Base-by-base conservation (phyloP, 495 filamentous ascomycete genomes). In the Apiosordaria backusii region DNA sequence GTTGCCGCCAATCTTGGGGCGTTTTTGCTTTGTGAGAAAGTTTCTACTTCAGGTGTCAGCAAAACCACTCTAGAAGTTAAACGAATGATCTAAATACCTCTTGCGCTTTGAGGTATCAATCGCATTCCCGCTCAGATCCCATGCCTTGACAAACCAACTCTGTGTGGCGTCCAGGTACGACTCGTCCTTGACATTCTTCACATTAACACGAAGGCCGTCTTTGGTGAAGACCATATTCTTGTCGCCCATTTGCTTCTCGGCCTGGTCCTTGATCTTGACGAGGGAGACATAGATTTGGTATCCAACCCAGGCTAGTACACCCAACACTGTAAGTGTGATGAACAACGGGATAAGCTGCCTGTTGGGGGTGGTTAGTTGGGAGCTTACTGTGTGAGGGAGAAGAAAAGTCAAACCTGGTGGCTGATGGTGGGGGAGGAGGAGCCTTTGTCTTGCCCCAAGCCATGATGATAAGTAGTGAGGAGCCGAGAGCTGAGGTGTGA, bases 131-230 rank as follows among this genome's bases (percentile, higher is more conserved):
- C 77, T 85, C 66, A 90, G 78, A 72, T 92, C 91, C 90, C 90
- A 93, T 21, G 90, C 89, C 70, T 92, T 92, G 63, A 92, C 89
- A 54, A 92, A 80, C 71, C 88, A 90, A 79, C 87, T 90, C 81
- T 97, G 92, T 23, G 90, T 95, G 71, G 79, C 82, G 78, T 94
- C 92, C 72, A 89, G 86, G 78, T 96, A 93, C 23, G 85, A 84
- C 84, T 97, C 93, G 66, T 86, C 84, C 60, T 82, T 80, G 25
- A 92, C 70, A 66, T 94, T 85, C 80, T 89, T 90, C 58, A 97
- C 87, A 21, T 87, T 86, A 53, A 97, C 90, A 71, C 87, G 89
- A 80, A 94, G 79, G 16, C 93, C 93, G 67, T 96, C 92, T 76
- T 90, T 93, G 29, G 90, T 88, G 75, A 96, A 88, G 29, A 85